Percentiles rank a stretch among this genome's conserved stretches.
phyloP scores from a whole-genome alignment of 805 yeast species.

The Candida hispaniensis region DNA sequence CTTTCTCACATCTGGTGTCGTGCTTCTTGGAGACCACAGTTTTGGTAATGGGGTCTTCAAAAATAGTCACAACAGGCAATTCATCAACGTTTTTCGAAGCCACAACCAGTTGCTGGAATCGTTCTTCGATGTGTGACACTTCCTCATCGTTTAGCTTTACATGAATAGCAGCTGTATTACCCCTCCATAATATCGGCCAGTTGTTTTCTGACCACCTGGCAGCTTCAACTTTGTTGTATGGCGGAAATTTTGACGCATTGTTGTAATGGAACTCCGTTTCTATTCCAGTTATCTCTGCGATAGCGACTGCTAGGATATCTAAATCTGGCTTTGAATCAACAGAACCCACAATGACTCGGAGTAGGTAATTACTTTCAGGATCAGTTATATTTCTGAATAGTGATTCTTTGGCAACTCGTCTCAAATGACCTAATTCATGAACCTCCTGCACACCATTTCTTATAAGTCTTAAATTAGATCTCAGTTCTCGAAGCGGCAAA shows the following conservation, averaged over 20 bases:
- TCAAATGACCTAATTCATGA: conserved; percentile 28
- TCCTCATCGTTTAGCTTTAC: conserved; percentile 43
- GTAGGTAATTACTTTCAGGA: conserved; percentile 10
- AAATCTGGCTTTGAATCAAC: conserved; percentile 8
- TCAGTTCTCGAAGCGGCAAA: too few relatives aligned
- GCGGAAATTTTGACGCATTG: conserved; percentile 50
- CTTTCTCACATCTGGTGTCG: conserved; percentile 32
- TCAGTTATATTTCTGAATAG: conserved; percentile 1
- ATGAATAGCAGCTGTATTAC: conserved; percentile 48
- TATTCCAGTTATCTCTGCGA: conserved; percentile 1
- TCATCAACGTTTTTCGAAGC: conserved; percentile 19
- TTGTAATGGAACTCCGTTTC: conserved; percentile 9
- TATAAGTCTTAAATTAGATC: conserved; percentile 19
- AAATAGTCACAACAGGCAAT: conserved; percentile 46
- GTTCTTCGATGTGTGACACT: conserved; percentile 33
- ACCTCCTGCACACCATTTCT: conserved; percentile 28
- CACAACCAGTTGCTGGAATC: conserved; percentile 27
- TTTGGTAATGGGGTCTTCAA: conserved; percentile 47
- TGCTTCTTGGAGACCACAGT: conserved; percentile 32
- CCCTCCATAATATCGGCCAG: conserved; percentile 95
- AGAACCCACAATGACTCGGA: too few relatives aligned
- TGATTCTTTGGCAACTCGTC: conserved; percentile 27
- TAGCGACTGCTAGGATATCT: conserved; percentile 4
- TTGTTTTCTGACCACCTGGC: conserved; percentile 46
- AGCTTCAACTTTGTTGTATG: conserved; percentile 59